These are phyloP conservation scores for Starmerella sirachaensis DNA, from an alignment of 805 yeast species.

Conservation along the genomic window DNA sequence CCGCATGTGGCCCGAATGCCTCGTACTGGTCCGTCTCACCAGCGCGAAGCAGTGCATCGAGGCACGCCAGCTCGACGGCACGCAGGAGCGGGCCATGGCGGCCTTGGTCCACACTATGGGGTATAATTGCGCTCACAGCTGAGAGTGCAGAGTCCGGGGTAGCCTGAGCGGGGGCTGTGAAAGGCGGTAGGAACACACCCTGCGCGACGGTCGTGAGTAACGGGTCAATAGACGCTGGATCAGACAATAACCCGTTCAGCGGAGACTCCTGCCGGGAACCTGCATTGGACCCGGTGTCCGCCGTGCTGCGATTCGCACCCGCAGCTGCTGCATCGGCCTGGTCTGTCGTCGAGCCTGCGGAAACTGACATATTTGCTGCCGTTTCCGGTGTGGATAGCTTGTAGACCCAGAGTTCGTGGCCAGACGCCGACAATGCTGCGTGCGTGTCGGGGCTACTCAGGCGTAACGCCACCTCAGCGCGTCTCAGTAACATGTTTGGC, in stretches of 20 bases:
- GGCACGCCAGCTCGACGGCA: slow-evolving; percentile 16
- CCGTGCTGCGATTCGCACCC: no score
- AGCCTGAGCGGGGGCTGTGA: slow-evolving; percentile 5
- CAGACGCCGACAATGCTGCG: slow-evolving; percentile 11
- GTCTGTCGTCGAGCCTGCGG: no score
- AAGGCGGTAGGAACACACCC: slow-evolving; percentile 20
- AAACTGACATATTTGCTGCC: no score
- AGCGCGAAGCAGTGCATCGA: slow-evolving; percentile 14
- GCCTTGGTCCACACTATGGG: slow-evolving; percentile 3
- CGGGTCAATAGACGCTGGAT: slow-evolving; percentile 3
- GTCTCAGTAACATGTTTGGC: no score
- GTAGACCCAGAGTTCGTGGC: slow-evolving; percentile 23
- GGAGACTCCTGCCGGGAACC: no score
- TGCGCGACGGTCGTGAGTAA: slow-evolving; percentile 6
- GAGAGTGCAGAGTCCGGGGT: slow-evolving; percentile 1
- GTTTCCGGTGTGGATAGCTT: no score
- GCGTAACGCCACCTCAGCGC: slow-evolving; percentile 21
- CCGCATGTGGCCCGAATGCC: slow-evolving; percentile 17
- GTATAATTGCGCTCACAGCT: no score
- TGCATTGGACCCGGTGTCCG: no score
- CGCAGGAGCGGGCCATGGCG: slow-evolving; percentile 17
- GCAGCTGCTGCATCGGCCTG: no score
- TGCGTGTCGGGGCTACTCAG: slow-evolving; percentile 4
- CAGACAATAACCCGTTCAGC: no score
- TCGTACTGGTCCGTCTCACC: slow-evolving; percentile 14